Conservation (phyloP, 1,139 yeast genomes). For the Magnusiomyces suaveolens region DNA sequence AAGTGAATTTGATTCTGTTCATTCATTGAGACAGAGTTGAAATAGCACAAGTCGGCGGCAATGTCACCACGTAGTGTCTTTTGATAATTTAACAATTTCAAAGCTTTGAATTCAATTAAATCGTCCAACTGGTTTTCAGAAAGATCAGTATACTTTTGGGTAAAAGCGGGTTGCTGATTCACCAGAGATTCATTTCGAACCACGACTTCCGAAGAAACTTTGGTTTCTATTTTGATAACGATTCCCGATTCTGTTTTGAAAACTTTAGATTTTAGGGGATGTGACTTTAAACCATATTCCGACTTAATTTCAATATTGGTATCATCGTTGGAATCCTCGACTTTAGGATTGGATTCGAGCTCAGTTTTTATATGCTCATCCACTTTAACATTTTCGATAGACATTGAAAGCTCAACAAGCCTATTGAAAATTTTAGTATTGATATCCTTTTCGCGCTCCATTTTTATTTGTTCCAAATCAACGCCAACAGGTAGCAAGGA, state of each 20-base stretch:
- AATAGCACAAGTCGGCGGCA: slow-evolving; percentile 50
- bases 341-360: slow-evolving; percentile 25
- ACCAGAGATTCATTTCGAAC: not conserved
- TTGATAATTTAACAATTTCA: slow-evolving; percentile 67
- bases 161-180: not conserved
- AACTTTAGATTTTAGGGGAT: no score
- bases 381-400: slow-evolving; percentile 33
- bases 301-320: slow-evolving; percentile 29
- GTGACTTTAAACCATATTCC: no score
- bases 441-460: slow-evolving; percentile 34
- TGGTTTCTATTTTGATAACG: not conserved
- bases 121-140: slow-evolving; percentile 21
- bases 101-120: slow-evolving; percentile 66
- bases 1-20: slow-evolving; percentile 32
- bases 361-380: slow-evolving; percentile 18
- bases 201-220: not conserved
- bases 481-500: slow-evolving; percentile 67
- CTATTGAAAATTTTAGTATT: slow-evolving; percentile 45
- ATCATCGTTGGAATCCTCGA: slow-evolving; percentile 33
- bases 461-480: slow-evolving; percentile 53
- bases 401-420: slow-evolving; percentile 45
- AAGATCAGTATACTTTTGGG: slow-evolving; percentile 7
- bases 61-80: slow-evolving; percentile 72
- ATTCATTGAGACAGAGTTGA: slow-evolving; percentile 34
- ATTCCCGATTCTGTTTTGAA: slow-evolving; percentile 28